These are phyloP conservation scores for Podospora tetraspora DNA, from an alignment of 495 filamentous ascomycete species.

Conservation along the genomic window DNA sequence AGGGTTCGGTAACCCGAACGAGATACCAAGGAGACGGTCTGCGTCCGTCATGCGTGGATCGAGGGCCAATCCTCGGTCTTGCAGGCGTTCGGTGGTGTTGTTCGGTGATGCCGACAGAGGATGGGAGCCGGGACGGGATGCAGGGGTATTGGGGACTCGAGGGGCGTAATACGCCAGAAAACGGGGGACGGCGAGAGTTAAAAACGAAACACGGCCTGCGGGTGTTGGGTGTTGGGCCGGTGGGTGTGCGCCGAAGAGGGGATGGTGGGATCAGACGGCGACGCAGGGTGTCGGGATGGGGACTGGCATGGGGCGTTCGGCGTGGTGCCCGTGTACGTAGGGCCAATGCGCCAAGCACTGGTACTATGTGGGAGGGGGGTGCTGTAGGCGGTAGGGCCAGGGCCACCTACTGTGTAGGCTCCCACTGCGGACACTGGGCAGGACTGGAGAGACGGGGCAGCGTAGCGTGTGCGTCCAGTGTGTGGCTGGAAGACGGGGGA, in stretches of 20 bases:
- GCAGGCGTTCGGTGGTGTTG: not conserved
- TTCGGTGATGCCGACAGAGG: not conserved
- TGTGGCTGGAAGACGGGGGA: too few species aligned
- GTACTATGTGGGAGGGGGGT: not conserved
- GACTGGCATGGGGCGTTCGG: not conserved
- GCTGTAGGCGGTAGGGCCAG: not conserved
- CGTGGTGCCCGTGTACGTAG: not conserved
- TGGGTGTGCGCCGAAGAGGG: not conserved
- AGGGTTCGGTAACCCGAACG: not conserved
- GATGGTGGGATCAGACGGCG: not conserved
- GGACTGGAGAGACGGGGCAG: too few species aligned
- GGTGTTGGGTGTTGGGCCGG: not conserved
- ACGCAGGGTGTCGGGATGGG: not conserved
- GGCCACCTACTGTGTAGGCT: too few species aligned
- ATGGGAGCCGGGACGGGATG: not conserved
- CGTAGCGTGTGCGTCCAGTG: not conserved
- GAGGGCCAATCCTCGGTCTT: not conserved
- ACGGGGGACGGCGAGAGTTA: not conserved
- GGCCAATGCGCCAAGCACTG: not conserved
- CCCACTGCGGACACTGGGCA: too few species aligned
- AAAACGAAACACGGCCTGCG: not conserved
- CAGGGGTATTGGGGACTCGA: not conserved
- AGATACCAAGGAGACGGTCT: not conserved
- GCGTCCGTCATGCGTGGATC: not conserved
- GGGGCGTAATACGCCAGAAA: not conserved